phyloP scores from a whole-genome alignment of 73 alveolate genomes.

The Paramecium octaurelia region DNA sequence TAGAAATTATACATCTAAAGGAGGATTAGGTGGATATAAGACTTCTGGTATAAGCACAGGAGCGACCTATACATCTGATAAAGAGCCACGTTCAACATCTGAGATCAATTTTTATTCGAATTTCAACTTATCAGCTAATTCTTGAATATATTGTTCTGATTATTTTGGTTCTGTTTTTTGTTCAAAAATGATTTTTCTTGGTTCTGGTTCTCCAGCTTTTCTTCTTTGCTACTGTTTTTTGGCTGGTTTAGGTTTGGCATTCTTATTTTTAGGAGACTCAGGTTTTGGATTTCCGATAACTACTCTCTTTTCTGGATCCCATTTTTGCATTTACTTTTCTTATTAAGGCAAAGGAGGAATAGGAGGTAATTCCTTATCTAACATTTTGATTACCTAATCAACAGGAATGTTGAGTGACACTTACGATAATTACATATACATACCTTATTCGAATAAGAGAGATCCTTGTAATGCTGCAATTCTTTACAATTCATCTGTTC shows the following conservation, averaged over 20 bases:
- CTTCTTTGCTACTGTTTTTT: slow-evolving; percentile 67
- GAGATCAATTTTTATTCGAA: slow-evolving; percentile 39
- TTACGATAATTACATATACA: not conserved
- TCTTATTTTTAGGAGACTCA: slow-evolving; percentile 55
- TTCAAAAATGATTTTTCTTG: slow-evolving; percentile 74
- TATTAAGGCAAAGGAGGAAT: slow-evolving; percentile 75
- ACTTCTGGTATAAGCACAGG: slow-evolving; percentile 91
- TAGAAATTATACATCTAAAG: slow-evolving; percentile 74
- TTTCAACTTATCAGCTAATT: slow-evolving; percentile 68
- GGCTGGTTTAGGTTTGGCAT: slow-evolving; percentile 59
- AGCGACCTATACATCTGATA: slow-evolving; percentile 68
- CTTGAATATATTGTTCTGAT: slow-evolving; percentile 64
- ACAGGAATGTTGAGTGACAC: slow-evolving; percentile 26
- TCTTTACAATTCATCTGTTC: slow-evolving; percentile 32
- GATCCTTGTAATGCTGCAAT: slow-evolving; percentile 45
- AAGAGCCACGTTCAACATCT: slow-evolving; percentile 70
- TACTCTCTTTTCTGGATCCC: slow-evolving; percentile 59
- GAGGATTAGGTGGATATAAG: slow-evolving; percentile 88
- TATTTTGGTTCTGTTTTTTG: slow-evolving; percentile 65
- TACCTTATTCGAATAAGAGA: slow-evolving; percentile 41
- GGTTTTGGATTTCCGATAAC: slow-evolving; percentile 56
- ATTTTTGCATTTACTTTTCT: slow-evolving; percentile 70
- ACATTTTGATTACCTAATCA: slow-evolving; percentile 30
- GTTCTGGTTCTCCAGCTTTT: slow-evolving; percentile 78
- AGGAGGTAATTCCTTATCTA: slow-evolving; percentile 72